phyloP scores from a whole-genome alignment of 2,329 filamentous ascomycete species.

The Fusarium longipes region DNA sequence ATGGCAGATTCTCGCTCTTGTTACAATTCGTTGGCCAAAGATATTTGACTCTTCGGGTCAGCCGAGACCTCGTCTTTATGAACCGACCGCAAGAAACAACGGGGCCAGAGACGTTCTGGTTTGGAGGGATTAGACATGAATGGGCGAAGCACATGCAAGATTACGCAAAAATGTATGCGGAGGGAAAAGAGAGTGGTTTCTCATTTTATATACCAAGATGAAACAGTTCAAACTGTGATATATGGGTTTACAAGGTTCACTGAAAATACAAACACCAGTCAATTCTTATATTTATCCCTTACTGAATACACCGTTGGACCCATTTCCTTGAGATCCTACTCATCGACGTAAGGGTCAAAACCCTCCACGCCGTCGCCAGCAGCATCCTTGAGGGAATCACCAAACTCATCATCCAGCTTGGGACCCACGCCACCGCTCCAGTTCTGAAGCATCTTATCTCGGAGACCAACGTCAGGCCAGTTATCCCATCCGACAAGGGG shows the following conservation, averaged over 20 bases:
- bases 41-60: not conserved
- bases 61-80: constrained; percentile 4
- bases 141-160: not conserved
- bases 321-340: not conserved
- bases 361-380: constrained; percentile 45
- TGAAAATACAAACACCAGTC: too few relatives aligned
- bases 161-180: not conserved
- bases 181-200: not conserved
- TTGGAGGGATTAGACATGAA: constrained; percentile 12
- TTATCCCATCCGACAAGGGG: constrained; percentile 47
- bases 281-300: not conserved
- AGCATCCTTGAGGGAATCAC: constrained; percentile 36
- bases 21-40: not conserved
- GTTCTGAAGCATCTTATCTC: constrained; percentile 42
- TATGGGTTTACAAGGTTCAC: too few relatives aligned
- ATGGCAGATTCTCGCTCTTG: not conserved
- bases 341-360: constrained; percentile 45
- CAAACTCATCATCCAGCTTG: constrained; percentile 48
- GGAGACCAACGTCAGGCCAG: constrained; percentile 43
- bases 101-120: not conserved
- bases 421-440: constrained; percentile 47
- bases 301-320: fast-evolving
- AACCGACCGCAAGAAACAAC: not conserved
- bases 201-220: not conserved
- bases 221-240: too few relatives aligned